Percentiles rank a stretch among this genome's conserved stretches.
These are phyloP conservation scores for Fusarium euwallaceae DNA, from an alignment of 2,329 filamentous ascomycete species.

Conservation along the genomic window DNA sequence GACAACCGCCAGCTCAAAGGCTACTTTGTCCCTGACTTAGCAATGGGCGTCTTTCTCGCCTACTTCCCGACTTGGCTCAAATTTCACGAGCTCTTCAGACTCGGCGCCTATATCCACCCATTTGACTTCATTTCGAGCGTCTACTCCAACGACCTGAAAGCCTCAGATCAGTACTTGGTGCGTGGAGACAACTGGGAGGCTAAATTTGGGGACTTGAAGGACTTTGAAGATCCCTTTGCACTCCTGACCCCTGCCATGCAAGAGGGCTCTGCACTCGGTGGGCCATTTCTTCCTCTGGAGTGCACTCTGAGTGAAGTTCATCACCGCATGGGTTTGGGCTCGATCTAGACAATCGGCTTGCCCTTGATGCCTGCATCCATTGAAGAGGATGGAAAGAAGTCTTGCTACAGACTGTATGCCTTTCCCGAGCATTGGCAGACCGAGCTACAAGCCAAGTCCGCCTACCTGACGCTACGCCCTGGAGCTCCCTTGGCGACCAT, in stretches of 20 bases:
- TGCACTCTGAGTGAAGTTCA: not conserved
- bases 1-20: not conserved
- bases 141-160: not conserved
- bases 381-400: no score
- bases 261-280: not conserved
- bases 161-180: not conserved
- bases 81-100: conserved; percentile 2
- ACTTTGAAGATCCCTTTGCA: not conserved
- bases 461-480: not conserved
- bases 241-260: conserved; percentile 11
- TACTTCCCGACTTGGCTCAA: conserved; percentile 12
- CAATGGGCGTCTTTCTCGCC: conserved; percentile 1
- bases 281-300: not conserved
- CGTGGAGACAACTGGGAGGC: not conserved
- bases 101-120: conserved; percentile 1
- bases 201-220: not conserved
- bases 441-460: not conserved
- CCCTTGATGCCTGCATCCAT: not conserved
- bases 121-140: not conserved
- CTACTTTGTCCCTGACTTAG: not conserved
- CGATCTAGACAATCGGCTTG: not conserved
- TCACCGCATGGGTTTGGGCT: not conserved
- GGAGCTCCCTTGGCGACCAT: not conserved
- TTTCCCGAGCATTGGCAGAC: not conserved
- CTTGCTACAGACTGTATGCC: not conserved